Percentiles rank a stretch among this genome's conserved stretches.
Conservation (phyloP, 2,329 filamentous ascomycete species). For the Penicillium sp. region DNA sequence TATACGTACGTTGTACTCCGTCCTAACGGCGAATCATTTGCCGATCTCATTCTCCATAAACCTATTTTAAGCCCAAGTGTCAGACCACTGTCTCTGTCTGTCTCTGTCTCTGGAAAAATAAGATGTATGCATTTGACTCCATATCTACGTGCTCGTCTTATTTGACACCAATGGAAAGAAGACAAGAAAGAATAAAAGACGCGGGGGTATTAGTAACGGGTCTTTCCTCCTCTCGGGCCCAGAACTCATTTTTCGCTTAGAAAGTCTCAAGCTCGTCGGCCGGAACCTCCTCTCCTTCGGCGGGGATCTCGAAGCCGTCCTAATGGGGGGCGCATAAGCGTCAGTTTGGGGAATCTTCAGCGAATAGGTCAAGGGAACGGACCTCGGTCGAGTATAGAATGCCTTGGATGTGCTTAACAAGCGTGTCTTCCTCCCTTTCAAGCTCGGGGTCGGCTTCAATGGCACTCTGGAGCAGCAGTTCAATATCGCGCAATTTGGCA, state of each 20-base stretch:
- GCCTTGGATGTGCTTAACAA: constrained; percentile 93
- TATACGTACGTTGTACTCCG: background rate
- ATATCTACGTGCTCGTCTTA: constrained; percentile 10
- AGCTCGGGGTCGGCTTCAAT: constrained; percentile 90
- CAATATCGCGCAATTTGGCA: constrained; percentile 95
- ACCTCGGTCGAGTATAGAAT: constrained; percentile 96
- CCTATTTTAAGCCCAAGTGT: constrained; percentile 7
- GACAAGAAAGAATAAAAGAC: constrained; percentile 7
- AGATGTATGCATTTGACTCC: constrained; percentile 6
- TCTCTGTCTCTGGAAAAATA: background rate
- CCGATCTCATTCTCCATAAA: constrained; percentile 6
- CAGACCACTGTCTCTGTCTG: background rate
- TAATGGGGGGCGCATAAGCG: constrained; percentile 7
- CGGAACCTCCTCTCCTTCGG: constrained; percentile 59
- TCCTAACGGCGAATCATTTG: constrained; percentile 4
- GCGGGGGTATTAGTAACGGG: constrained; percentile 26
- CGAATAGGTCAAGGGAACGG: constrained; percentile 17
- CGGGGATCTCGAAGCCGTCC: constrained; percentile 76
- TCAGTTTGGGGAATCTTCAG: background rate
- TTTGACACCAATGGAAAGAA: constrained; percentile 2
- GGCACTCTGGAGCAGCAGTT: constrained; percentile 87
- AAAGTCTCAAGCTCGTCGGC: constrained; percentile 45
- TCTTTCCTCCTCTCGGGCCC: constrained; percentile 12
- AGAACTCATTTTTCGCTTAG: constrained; percentile 19
- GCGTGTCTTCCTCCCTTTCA: constrained; percentile 87